Conservation (phyloP, 2,329 filamentous ascomycete genomes). For the Fusarium brachygibbosum region DNA sequence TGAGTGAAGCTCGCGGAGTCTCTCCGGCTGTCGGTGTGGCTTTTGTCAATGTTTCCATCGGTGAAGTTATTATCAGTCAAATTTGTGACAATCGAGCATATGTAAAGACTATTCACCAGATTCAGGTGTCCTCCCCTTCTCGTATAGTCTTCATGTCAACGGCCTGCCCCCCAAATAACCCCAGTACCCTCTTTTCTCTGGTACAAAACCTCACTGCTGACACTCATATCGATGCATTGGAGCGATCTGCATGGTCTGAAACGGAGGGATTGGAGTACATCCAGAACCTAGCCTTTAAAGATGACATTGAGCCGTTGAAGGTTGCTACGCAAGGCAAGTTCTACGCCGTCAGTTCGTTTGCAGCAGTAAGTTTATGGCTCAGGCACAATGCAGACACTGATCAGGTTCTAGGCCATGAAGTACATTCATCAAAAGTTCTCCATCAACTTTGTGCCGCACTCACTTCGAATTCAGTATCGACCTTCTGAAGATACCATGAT, state of each 20-base stretch:
- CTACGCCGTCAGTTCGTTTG: constrained; percentile 86
- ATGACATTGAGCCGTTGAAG: constrained; percentile 85
- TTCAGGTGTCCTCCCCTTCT: constrained; percentile 83
- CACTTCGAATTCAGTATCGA: constrained; percentile 87
- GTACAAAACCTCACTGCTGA: constrained; percentile 70
- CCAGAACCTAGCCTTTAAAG: constrained; percentile 80
- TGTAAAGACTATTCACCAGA: constrained; percentile 87
- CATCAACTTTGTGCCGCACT: constrained; percentile 80
- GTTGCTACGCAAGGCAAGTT: constrained; percentile 85
- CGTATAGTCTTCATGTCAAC: constrained; percentile 83
- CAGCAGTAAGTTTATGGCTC: constrained; percentile 72
- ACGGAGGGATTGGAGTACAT: constrained; percentile 81
- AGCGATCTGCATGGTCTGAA: constrained; percentile 89
- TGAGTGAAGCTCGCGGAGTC: constrained; percentile 89
- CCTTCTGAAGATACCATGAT: constrained; percentile 94
- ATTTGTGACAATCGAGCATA: constrained; percentile 96
- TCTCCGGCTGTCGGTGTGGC: constrained; percentile 87
- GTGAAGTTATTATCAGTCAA: constrained; percentile 87
- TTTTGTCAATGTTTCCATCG: constrained; percentile 87
- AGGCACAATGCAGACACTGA: not conserved
- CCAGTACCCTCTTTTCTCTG: constrained; percentile 80
- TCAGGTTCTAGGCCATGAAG: constrained; percentile 74
- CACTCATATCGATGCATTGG: constrained; percentile 63
- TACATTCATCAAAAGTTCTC: constrained; percentile 80
- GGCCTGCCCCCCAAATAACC: constrained; percentile 72